A percentile compares a stretch with the other conserved stretches of the same genome.
These are phyloP conservation scores for Galium porrigens DNA, from an alignment of 305 asterid genomes.

Conservation along the genomic window DNA sequence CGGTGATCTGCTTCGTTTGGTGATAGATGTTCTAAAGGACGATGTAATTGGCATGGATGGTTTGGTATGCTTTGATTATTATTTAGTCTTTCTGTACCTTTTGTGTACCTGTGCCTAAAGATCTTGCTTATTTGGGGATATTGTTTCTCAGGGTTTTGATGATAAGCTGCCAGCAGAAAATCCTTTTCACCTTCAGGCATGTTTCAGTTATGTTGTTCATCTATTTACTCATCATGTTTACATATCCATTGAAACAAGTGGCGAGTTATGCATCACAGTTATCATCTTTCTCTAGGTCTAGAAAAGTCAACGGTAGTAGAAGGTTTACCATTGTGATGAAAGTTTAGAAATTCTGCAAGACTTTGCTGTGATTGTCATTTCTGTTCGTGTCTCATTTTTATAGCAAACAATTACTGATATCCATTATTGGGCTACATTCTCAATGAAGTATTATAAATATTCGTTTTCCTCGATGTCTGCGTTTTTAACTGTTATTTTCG, in stretches of 20 bases:
- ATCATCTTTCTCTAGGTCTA: neutral
- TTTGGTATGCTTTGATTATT: constrained; percentile 37
- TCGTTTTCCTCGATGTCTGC: neutral
- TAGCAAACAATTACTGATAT: neutral
- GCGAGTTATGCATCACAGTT: neutral
- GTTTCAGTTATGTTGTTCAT: constrained; percentile 6
- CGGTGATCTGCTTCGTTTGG: constrained; percentile 67
- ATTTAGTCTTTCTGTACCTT: constrained; percentile 18
- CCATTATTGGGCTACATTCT: neutral
- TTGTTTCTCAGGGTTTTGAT: constrained; percentile 59
- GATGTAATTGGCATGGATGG: constrained; percentile 78
- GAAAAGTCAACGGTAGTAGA: neutral
- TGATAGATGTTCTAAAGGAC: constrained; percentile 89
- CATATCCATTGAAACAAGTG: neutral
- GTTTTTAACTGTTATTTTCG: neutral
- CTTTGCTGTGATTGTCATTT: neutral
- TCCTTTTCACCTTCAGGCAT: constrained; percentile 89
- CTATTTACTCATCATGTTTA: constrained; percentile 7
- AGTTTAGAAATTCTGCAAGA: neutral
- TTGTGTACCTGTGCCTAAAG: constrained; percentile 13
- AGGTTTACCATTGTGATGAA: constrained; percentile 1
- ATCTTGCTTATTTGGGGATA: constrained; percentile 20
- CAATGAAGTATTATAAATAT: neutral
- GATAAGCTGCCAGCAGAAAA: constrained; percentile 82
- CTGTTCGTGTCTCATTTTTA: neutral